Evolutionary conservation across 768 basidiomycete species (phyloP), one percentile per base, ranked within the genome.

Genomic region (Crassisporium funariophilum): DNA sequence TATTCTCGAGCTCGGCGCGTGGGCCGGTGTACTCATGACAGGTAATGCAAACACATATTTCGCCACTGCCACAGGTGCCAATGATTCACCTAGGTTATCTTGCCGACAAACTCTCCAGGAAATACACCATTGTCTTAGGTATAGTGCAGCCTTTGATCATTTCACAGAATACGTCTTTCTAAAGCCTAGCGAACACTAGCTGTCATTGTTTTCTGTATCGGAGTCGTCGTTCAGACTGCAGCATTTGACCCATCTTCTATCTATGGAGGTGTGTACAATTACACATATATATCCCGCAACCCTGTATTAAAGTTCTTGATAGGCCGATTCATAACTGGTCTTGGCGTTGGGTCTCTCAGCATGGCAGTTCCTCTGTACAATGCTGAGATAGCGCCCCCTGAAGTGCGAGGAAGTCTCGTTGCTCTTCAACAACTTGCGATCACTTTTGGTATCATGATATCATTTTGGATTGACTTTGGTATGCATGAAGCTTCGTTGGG

Each of bases 351-450:
- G 9, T 86, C 87, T 2, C 69, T 91, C 16, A 86, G 84, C 55
- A 89, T 89, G 86, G 77, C 79, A n/a, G 88, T 91, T 9, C 89
- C 89, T 1, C 73, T 91, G 27, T 89, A 87, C 73, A 90, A 90
- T 50, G 72, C 72, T 29, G 77, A 77, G 63, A 78, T 89, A 44
- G 82, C 84, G 1, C 88, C 89, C 20, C 86, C 88, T 3, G 89
- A 90, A 67, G 86, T 91, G 12, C 81, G 89, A 52, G 89, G 89
- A 10, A 84, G 83, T 61, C 69, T 91, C 27, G 88, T 91, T 41
- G 88, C 86, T 3, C 76, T 91, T 7, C 89, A 91, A 61, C 89
- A 91, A 61, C 72, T 91, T 15, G 84, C 88, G 2, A 91, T 91
- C 62, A 86, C 86, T 1, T 87, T 88, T 55, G 85, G 86, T 16